Evolutionary conservation across 1,139 yeast species (phyloP), one percentile per base, ranked within the genome.

Genomic region (Hemisphaericaspora xylanilytica): DNA sequence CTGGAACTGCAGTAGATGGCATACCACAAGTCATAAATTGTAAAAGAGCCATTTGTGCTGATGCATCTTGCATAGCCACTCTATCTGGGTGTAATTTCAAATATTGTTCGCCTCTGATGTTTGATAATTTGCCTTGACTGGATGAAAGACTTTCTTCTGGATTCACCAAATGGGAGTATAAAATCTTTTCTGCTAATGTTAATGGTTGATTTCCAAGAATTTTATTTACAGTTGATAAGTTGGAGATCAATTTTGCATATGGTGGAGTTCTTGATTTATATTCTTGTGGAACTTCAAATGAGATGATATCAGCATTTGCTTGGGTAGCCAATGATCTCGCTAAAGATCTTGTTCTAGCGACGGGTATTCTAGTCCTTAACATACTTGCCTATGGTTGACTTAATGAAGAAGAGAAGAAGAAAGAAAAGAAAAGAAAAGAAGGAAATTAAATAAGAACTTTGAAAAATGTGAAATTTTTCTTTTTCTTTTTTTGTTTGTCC

Each of bases 1-100:
- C 96, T 3, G 98, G 98, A 2, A 90, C 96, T 0, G 85, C 85
- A 6, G 97, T 87, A 24, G 80, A 70, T 35, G 79, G 59, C 80
- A 90, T 80, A 14, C 97, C 96, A 54, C 96, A 86, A 22, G 97
- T 88, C 95, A 92, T 90, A 65, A 92, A 92, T 66, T 92, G 98
- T 48, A 92, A 70, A 48, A 92, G 70, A 2, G 98, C 98, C 86
- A 90, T 92, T 67, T 92, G 98, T 2, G 98, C 98, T 17, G 96
- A 85, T 1, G 98, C 98, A 68, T 92, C 98, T 70, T 92, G 98
- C 97, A 90, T 90, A 18, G 98, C 98, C 15, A 92, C 98, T 55
- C 98, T 78, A 61, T 92, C 98, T n/a, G 98, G 98, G 58, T 82
- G 78, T 52, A 92, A 74, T 70, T 92, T 92, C 59, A 92, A 77